A percentile compares a stretch with the other conserved stretches of the same genome.
phyloP scores from a whole-genome alignment of 805 yeast species.

The Saccharomycopsis sp. region DNA sequence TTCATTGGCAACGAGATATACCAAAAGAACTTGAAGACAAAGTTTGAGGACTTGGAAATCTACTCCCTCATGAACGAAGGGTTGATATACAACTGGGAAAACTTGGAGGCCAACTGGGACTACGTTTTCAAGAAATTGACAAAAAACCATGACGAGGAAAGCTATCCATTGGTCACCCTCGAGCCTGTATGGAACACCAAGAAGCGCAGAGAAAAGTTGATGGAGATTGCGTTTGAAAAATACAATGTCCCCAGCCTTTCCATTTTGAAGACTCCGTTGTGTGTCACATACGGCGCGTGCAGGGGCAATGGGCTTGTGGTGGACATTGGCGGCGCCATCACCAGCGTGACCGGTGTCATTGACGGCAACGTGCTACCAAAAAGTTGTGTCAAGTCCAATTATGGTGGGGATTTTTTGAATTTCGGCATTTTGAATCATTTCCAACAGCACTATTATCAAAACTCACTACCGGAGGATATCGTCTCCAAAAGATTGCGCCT shows the following conservation, averaged over 20 bases:
- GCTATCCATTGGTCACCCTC: constrained; percentile 31
- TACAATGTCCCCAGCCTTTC: constrained; percentile 71
- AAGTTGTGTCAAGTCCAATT: constrained; percentile 56
- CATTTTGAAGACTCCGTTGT: constrained; percentile 65
- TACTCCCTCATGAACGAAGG: constrained; percentile 28
- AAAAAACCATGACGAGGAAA: constrained; percentile 33
- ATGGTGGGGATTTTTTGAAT: constrained; percentile 80
- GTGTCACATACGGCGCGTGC: constrained; percentile 70
- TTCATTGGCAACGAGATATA: constrained; percentile 43
- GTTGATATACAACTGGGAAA: constrained; percentile 63
- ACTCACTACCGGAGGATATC: constrained; percentile 29
- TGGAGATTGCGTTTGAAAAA: constrained; percentile 68
- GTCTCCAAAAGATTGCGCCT: constrained; percentile 27
- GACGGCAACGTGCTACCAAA: constrained; percentile 66
- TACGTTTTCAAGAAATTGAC: constrained; percentile 49
- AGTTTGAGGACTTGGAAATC: constrained; percentile 16
- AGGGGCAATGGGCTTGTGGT: constrained; percentile 70
- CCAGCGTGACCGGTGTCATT: constrained; percentile 66
- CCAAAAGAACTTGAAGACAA: constrained; percentile 8
- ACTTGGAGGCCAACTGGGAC: constrained; percentile 57
- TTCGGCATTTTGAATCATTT: constrained; percentile 48
- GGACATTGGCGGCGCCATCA: constrained; percentile 66
- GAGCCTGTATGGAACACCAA: constrained; percentile 65
- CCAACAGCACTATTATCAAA: constrained; percentile 28
- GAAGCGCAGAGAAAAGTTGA: constrained; percentile 45